phyloP scores from a whole-genome alignment of 495 filamentous ascomycete species.

The Neurospora sp. region DNA sequence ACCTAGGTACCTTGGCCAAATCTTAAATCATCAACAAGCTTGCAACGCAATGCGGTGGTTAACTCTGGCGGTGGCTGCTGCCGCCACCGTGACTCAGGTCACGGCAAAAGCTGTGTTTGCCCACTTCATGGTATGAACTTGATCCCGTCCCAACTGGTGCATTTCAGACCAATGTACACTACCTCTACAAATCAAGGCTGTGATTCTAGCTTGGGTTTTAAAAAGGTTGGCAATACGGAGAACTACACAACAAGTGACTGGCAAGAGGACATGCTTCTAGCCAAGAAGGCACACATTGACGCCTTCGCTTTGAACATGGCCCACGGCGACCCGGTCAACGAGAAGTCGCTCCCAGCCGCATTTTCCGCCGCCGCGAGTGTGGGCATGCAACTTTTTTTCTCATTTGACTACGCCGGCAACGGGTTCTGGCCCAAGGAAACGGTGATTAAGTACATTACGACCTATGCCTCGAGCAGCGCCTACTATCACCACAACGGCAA shows the following conservation, averaged over 20 bases:
- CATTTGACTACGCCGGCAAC: conserved; percentile 6
- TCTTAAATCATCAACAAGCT: not conserved
- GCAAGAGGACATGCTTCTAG: not conserved
- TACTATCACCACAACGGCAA: conserved; percentile 37
- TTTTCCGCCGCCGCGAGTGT: not conserved
- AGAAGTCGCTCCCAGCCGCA: not conserved
- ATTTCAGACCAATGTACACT: not conserved
- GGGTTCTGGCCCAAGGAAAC: conserved; percentile 1
- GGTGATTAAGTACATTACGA: not conserved
- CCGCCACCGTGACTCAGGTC: not conserved
- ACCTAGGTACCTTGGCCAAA: not conserved
- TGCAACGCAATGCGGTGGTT: not conserved
- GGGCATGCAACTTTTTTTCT: conserved; percentile 11
- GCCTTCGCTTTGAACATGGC: conserved; percentile 12
- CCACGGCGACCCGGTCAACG: not conserved
- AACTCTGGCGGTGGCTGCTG: not conserved
- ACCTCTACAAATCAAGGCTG: too few relatives aligned
- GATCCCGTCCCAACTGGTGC: not conserved
- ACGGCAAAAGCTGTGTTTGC: not conserved
- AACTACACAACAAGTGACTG: not conserved
- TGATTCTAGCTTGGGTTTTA: too few relatives aligned
- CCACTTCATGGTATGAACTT: not conserved
- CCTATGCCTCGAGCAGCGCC: conserved; percentile 28
- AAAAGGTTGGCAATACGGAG: not conserved
- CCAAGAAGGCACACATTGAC: conserved; percentile 1